Base-by-base conservation (phyloP, 805 yeast genomes). In the Kluyveromyces nonfermentans region DNA sequence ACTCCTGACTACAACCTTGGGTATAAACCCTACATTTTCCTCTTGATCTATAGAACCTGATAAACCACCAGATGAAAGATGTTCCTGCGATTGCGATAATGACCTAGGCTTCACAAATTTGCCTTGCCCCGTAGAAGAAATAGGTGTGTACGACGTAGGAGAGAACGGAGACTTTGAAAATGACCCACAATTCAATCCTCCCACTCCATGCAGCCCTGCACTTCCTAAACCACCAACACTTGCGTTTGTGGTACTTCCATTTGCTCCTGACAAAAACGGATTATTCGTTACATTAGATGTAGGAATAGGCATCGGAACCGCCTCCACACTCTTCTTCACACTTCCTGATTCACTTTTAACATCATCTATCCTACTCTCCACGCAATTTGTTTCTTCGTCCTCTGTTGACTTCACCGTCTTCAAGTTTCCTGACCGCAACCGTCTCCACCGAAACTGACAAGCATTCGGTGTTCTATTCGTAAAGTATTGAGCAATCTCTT, bases 371-470 rank as follows among this genome's bases (percentile, higher is more conserved):
- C 36, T 33, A 45, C 17, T 20, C 30, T 28, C 46, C n/a, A 10
- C 30, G 33, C 21, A 37, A 45, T 9, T 7, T 9, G 40, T 44
- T 17, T 43, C 46, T 25, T 25, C 38, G 16, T 32, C 44, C 22
- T 37, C 46, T 32, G 43, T 33, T 31, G 43, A 33, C 38, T 39
- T 46, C 42, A 42, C 47, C 35, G 37, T 46, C 46, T 70, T 69
- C 41, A 69, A 50, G 19, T 67, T 62, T 1, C 73, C 73, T 1
- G 71, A 67, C 49, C 68, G 75, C 38, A 80, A 65, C 49, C 95
- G 65, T 60, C 95, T 74, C 95, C 95, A 86, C 53, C 95, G 75
- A 58, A 85, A 85, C 64, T 85, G 94, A 55, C 95, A 85, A 2
- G 94, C 94, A 58, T 85, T 86, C 32, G 94, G 88, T 2, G 95